Base-by-base conservation (phyloP, 164 flowering plant species). In the Brasenia schreberi region DNA sequence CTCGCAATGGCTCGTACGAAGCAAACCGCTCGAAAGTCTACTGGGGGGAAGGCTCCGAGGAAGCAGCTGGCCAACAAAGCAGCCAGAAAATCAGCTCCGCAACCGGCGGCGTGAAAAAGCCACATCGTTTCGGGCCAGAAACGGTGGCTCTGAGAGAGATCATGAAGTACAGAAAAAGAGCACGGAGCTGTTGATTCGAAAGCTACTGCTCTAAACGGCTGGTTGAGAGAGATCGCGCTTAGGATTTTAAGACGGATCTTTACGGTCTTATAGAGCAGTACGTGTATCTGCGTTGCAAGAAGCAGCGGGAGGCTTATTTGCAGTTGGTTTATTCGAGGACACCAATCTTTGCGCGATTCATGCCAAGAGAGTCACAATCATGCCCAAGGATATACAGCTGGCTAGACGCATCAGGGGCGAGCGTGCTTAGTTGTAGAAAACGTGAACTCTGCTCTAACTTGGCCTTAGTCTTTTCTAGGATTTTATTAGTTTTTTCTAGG, bases 131-230 rank as follows among this genome's bases (percentile, higher is more conserved):
- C 66, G 78, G 72, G 75, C 87, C 87, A 17, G 90, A 87, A 17
- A 75, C 79, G 5, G 80, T 69, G 59, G 85, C 90, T 66, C 84
- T 85, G 27, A 77, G 82, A 33, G 87, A 85, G 77, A 84, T 85
- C 71, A 76, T 86, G 10, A 61, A 70, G 0, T 78, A 64, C 49
- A 87, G n/a, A n/a, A 85, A 69, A 84, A 77, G 72, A 39, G 73
- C 12, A 6, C 19, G 10, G 16, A 72, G 9, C 76, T 77, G 23
- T 65, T 84, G 43, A 77, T 84, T 6, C 87, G 87, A 0, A 78
- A 75, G 44, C 81, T 82, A 27, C 78, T 80, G 62, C 84, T 85
- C 76, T 74, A 77, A 71, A 67, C 76, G 0, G 59, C 72, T 43
- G 80, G 75, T 33, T 74, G 78, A 33, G 80, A 77, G 56, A 77